Conservation (phyloP, 345 rosid genomes). For the Gossypium anomalum region DNA sequence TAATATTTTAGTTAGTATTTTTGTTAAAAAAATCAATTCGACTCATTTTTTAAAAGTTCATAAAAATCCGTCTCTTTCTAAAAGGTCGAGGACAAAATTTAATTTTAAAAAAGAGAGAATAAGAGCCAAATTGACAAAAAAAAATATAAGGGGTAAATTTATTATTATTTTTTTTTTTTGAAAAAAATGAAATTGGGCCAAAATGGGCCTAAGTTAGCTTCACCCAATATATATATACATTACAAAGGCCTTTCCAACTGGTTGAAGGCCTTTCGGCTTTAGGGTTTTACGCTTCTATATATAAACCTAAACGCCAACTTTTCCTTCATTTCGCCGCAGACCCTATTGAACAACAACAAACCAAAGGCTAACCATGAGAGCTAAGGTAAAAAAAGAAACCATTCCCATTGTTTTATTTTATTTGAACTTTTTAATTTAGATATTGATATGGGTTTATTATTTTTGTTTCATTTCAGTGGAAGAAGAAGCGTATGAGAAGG, state of each 20-base stretch:
- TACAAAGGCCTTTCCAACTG: neutral
- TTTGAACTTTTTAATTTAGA: neutral
- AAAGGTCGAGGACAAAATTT: no score
- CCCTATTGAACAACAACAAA: neutral
- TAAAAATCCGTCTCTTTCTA: no score
- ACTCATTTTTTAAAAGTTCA: no score
- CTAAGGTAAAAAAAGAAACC: constrained; percentile 42
- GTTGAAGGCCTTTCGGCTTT: neutral
- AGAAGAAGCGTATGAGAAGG: constrained; percentile 99
- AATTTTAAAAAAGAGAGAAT: no score
- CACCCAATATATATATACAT: neutral
- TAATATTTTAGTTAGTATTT: no score
- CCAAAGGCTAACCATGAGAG: constrained; percentile 50
- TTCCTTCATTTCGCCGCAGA: neutral
- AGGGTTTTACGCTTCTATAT: neutral
- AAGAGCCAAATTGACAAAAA: no score
- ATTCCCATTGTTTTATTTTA: neutral
- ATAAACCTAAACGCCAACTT: neutral
- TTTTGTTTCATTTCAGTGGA: constrained; percentile 52
- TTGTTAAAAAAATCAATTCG: no score
- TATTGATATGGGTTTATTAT: neutral
- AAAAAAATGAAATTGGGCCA: neutral
- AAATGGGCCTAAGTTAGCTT: neutral
- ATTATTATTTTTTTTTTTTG: no score
- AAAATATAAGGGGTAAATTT: no score